Base-by-base conservation (phyloP, 164 flowering plant genomes). In the Buxus sempervirens region DNA sequence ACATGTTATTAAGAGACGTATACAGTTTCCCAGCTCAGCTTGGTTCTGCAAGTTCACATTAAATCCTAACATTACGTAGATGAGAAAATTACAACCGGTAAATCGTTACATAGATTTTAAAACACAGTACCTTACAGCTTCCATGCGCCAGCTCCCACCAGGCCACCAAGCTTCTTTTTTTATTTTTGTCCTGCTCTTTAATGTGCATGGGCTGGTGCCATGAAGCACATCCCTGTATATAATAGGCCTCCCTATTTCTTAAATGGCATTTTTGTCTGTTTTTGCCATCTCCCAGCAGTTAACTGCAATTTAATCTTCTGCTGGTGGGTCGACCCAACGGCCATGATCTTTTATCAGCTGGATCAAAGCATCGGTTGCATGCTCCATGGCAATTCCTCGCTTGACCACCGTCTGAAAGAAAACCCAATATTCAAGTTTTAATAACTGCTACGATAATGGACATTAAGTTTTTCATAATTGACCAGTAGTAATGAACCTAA, bases 261-360 rank as follows among this genome's bases (percentile, higher is more conserved):
- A 32, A 32, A 3, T 3, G 38, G 38, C 7, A 3, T 32, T 32
- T 32, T 32, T 32, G 38, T 32, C 7, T 32, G 7, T 7, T 32
- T 32, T 32, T 32, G 38, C 7, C 38, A 32, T 32, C 38, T 32
- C 3, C 38, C 38, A 32, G 7, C 7, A 45, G 18, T 57, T 21
- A 22, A 12, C 60, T 5, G n/a, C 13, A 67, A 63, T 61, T 81
- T 77, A 85, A 77, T 90, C 96, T 65, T 91, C 96, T 0, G 80
- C 66, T 0, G 95, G 93, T 45, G 97, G 97, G 24, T 94, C 98
- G 38, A 89, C 96, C 97, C 98, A 94, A 7, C 98, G 96, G 48
- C 91, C 97, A 48, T 94, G 86, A 41, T 94, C 98, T 80, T 94
- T 94, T 49, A 94, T 94, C 36, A 91, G 85, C 76, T 94, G 86